These are phyloP conservation scores for Leucosporidium yakuticum DNA, from an alignment of 768 basidiomycete genomes.

Conservation along the genomic window DNA sequence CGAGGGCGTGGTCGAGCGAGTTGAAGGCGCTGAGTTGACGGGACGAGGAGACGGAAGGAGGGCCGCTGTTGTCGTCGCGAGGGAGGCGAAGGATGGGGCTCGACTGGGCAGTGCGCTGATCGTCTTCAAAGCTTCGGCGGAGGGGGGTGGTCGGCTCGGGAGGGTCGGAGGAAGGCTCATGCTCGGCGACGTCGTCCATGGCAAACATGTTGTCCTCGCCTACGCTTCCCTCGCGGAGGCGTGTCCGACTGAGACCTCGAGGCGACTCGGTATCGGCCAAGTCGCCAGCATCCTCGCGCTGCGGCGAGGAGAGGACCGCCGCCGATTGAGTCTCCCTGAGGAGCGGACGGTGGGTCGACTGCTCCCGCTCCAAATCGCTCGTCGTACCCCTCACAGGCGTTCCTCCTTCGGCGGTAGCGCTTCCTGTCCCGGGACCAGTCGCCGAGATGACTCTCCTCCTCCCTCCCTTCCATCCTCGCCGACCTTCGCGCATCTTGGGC, in stretches of 20 bases:
- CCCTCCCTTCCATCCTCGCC: conserved; percentile 40
- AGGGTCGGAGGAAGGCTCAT: not conserved
- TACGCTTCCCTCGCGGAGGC: conserved; percentile 4
- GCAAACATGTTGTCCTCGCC: conserved; percentile 22
- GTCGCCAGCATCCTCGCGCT: not conserved
- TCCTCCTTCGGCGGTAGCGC: conserved; percentile 3
- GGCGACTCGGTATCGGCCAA: not conserved
- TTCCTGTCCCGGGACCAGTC: not conserved
- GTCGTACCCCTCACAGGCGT: not conserved
- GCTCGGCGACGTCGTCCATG: conserved; percentile 33
- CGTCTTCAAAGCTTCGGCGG: too few relatives aligned
- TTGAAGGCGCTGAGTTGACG: not conserved
- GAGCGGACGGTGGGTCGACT: conserved; percentile 7
- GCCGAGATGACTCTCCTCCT: not conserved
- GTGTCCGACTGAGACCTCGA: too few relatives aligned
- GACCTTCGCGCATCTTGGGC: conserved; percentile 48
- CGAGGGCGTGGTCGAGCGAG: not conserved
- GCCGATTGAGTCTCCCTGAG: conserved; percentile 24
- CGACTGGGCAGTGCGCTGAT: too few relatives aligned
- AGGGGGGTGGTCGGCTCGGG: not conserved
- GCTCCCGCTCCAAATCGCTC: not conserved
- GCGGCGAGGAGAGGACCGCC: not conserved
- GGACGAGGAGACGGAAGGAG: not conserved
- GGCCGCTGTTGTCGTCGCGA: not conserved
- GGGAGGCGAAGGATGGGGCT: not conserved